Evolutionary conservation across 257 asterid genomes (phyloP).

Genomic region (Lycium ferocissimum): DNA sequence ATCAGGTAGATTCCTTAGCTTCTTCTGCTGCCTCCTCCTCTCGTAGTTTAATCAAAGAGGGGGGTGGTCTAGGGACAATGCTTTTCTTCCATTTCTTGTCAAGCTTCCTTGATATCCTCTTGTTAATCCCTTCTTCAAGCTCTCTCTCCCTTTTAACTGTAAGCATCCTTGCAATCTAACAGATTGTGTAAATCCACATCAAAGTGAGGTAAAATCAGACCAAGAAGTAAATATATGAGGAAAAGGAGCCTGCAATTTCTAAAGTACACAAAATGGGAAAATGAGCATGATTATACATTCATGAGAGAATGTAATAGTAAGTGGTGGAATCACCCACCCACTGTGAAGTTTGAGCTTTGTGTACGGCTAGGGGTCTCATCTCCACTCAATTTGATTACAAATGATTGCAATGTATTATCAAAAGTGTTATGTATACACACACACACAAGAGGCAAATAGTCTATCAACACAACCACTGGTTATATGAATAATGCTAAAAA

Average conservation of each 20-base stretch:
- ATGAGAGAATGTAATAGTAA: not conserved
- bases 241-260: slow-evolving; percentile 2
- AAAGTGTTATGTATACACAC: not conserved
- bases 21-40: slow-evolving; percentile 83
- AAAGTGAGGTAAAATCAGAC: slow-evolving; percentile 7
- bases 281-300: slow-evolving; percentile 4
- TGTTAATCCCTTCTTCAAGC: slow-evolving; percentile 86
- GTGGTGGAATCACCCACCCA: not conserved
- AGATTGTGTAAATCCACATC: not conserved
- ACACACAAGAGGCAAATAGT: not conserved
- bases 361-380: not conserved
- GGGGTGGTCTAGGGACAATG: slow-evolving; percentile 93
- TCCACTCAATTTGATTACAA: not conserved
- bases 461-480: not conserved
- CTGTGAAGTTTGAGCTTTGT: not conserved
- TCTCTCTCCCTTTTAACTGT: slow-evolving; percentile 96
- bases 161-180: slow-evolving; percentile 84
- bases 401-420: not conserved
- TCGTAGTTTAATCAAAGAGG: slow-evolving; percentile 75
- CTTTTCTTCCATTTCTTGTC: slow-evolving; percentile 93
- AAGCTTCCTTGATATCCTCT: slow-evolving; percentile 88
- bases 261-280: not conserved
- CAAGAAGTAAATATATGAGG: slow-evolving; percentile 10
- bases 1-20: slow-evolving; percentile 69
- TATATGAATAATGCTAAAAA: not conserved